Evolutionary conservation across 2,329 filamentous ascomycete genomes (phyloP).

Genomic region (Fonsecaea monophora): DNA sequence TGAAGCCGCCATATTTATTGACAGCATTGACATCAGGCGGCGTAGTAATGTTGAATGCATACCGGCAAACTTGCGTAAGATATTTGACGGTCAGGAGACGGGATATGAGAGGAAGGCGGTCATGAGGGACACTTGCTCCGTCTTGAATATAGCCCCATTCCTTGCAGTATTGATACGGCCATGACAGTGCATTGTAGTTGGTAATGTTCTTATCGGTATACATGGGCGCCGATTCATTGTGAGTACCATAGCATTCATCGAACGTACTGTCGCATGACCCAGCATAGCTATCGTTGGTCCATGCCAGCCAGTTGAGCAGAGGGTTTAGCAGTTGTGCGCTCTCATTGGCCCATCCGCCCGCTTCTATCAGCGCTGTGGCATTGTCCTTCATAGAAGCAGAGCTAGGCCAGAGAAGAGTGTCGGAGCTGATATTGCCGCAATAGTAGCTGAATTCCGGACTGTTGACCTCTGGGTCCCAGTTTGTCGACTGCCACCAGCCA

Average conservation of each 20-base stretch:
- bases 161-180: slow-evolving; percentile 65
- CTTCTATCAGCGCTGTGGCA: slow-evolving; percentile 55
- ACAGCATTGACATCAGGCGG: slow-evolving; percentile 69
- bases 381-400: slow-evolving; percentile 48
- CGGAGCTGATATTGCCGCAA: slow-evolving; percentile 62
- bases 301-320: slow-evolving; percentile 65
- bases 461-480: slow-evolving; percentile 66
- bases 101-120: slow-evolving; percentile 73
- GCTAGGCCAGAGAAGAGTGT: slow-evolving; percentile 52
- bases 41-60: slow-evolving; percentile 72
- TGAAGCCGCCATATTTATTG: slow-evolving; percentile 78
- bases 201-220: slow-evolving; percentile 52
- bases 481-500: slow-evolving; percentile 60
- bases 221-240: slow-evolving; percentile 56
- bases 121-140: slow-evolving; percentile 70
- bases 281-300: slow-evolving; percentile 56
- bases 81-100: slow-evolving; percentile 71
- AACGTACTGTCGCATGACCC: slow-evolving; percentile 52
- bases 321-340: slow-evolving; percentile 54
- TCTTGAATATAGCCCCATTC: slow-evolving; percentile 81
- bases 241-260: slow-evolving; percentile 59
- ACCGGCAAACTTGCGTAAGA: slow-evolving; percentile 66
- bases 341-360: slow-evolving; percentile 56
- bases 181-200: slow-evolving; percentile 54
- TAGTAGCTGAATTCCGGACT: slow-evolving; percentile 59